phyloP scores from a whole-genome alignment of 768 basidiomycete genomes.

The Phlebiopsis gigantea region DNA sequence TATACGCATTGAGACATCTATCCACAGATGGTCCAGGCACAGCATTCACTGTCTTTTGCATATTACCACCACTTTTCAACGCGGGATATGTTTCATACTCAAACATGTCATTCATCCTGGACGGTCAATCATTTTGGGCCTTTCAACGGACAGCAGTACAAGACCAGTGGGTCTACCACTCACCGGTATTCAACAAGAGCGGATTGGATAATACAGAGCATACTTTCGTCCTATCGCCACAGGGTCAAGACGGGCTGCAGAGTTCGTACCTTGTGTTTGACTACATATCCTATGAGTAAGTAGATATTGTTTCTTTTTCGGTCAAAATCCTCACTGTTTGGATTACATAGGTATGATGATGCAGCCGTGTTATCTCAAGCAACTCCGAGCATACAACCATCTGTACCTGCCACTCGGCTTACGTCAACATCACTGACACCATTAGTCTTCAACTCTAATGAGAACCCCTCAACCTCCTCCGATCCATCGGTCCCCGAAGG shows the following conservation, averaged over 20 bases:
- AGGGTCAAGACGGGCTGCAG: background rate
- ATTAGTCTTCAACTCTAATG: too few relatives aligned
- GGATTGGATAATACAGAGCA: background rate
- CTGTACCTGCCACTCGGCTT: too few relatives aligned
- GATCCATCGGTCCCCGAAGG: too few relatives aligned
- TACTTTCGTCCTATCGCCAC: background rate
- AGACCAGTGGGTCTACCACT: background rate
- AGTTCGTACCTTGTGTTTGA: background rate
- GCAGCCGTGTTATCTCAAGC: too few relatives aligned
- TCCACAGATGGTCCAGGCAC: background rate
- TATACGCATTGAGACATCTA: background rate
- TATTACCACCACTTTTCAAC: background rate
- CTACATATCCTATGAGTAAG: background rate
- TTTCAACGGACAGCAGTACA: background rate
- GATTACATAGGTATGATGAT: too few relatives aligned
- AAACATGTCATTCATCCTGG: background rate
- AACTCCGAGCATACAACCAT: too few relatives aligned
- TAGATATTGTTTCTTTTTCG: too few relatives aligned
- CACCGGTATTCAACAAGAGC: background rate
- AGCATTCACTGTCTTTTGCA: background rate
- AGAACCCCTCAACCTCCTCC: too few relatives aligned
- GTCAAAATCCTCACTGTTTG: too few relatives aligned
- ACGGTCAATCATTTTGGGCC: background rate
- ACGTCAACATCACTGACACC: too few relatives aligned
- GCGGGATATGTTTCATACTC: background rate